Evolutionary conservation across 2,329 filamentous ascomycete species (phyloP), one percentile per base, ranked within the genome.

Genomic region (Aureobasidium sp.): DNA sequence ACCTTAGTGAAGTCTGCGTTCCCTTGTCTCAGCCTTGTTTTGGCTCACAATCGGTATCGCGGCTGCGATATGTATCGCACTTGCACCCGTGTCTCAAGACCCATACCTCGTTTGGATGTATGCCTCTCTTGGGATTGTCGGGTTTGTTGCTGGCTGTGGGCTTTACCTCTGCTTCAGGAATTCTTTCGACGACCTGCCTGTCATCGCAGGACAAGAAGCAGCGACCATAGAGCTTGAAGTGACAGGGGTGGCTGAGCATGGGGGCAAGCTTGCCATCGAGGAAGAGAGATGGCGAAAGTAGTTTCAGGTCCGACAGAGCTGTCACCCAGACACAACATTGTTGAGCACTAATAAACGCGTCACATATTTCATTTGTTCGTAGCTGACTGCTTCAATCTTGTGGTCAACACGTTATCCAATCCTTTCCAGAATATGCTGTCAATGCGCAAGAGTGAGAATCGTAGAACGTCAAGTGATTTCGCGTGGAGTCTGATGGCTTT

Each of bases 101-200:
- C 91, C 91, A 27, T 81, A 89, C 68, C 83, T 92, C 69, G 74
- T 89, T 60, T 91, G 89, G 88, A 86, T 93, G 80, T 94, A 94
- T 78, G 85, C 82, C 13, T 76, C 83, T 20, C 85, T 92, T n/a
- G 88, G 90, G 8, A 79, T 88, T 65, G 81, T 93, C 58, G 85
- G 91, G 0, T 84, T 88, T 38, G 60, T 89, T 13, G 91, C 90
- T 40, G 90, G 89, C 25, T 68, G 84, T 6, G 81, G 82, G 1
- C 94, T 94, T 80, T 94, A 91, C 90, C 75, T 90, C 71, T 87
- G 84, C 72, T 92, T 91, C 81, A 80, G 84, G 45, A 81, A 86
- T 91, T 91, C 2, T 78, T 91, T 38, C 29, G 29, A 50, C 13
- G 43, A 60, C n/a, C 15, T 60, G n/a, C 56, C 42, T 1, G 27